phyloP scores from a whole-genome alignment of 768 basidiomycete genomes.

The Pulveroboletus sp. region DNA sequence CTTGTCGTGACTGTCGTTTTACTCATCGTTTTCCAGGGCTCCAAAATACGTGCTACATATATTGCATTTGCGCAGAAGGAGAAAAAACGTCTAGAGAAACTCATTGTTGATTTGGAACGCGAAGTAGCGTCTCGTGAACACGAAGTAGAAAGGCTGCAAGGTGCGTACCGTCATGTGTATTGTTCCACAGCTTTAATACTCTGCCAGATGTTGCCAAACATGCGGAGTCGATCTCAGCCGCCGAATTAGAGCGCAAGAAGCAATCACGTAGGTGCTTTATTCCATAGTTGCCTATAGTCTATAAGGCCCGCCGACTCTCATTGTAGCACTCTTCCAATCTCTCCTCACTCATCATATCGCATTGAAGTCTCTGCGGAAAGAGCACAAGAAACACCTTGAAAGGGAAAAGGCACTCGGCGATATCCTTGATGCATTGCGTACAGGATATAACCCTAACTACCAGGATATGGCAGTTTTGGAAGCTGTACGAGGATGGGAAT shows the following conservation, averaged over 20 bases:
- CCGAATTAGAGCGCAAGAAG: conserved; percentile 80
- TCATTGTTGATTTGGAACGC: conserved; percentile 46
- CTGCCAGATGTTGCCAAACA: conserved; percentile 70
- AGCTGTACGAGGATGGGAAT: conserved; percentile 92
- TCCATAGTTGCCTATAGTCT: too few relatives aligned
- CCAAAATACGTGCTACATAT: conserved; percentile 88
- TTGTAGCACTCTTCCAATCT: conserved; percentile 78
- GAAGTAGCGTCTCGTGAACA: conserved; percentile 64
- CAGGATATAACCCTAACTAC: conserved; percentile 96
- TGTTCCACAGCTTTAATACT: not conserved
- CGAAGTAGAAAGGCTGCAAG: conserved; percentile 70
- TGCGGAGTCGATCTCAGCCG: conserved; percentile 73
- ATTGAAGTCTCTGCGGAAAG: conserved; percentile 70
- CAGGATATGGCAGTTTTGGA: conserved; percentile 99
- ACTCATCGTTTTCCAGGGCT: conserved; percentile 49
- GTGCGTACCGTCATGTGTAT: conserved; percentile 35
- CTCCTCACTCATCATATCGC: conserved; percentile 70
- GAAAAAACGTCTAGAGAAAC: conserved; percentile 73
- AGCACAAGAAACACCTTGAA: conserved; percentile 67
- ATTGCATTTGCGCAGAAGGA: conserved; percentile 86
- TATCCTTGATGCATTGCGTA: conserved; percentile 77
- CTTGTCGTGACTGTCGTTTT: not conserved
- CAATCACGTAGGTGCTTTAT: conserved; percentile 63
- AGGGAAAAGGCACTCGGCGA: conserved; percentile 74
- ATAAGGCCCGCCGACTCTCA: too few relatives aligned